These are phyloP conservation scores for Apiotrichum sp. DNA, from an alignment of 1,284 basidiomycete species.

Conservation along the genomic window DNA sequence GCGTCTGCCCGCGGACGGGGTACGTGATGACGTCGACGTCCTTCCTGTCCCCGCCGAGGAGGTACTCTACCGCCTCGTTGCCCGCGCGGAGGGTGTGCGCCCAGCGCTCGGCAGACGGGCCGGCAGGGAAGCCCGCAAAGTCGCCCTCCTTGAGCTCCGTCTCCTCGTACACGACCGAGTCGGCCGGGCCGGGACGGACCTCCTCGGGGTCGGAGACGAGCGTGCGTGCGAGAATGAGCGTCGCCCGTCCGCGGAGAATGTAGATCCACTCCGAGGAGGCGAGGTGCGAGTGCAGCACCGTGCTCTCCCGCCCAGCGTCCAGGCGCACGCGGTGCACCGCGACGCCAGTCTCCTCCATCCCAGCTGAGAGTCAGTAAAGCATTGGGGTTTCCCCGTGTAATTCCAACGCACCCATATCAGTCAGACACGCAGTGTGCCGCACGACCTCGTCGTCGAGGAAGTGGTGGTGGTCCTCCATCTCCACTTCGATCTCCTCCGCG, in stretches of 20 bases:
- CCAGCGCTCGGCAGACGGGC: conserved; percentile 10
- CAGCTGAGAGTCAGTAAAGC: conserved; percentile 3
- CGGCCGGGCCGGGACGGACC: conserved; percentile 7
- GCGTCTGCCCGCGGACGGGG: conserved; percentile 13
- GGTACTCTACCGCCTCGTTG: conserved; percentile 4
- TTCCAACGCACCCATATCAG: conserved; percentile 22
- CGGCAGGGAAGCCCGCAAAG: conserved; percentile 19
- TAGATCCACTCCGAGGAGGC: conserved; percentile 27
- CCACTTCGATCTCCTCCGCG: conserved; percentile 19
- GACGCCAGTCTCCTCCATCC: conserved; percentile 11
- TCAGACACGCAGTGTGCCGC: conserved; percentile 16
- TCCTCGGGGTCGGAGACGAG: conserved; percentile 5
- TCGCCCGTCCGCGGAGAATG: conserved; percentile 18
- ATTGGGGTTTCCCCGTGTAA: not conserved
- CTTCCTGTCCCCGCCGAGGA: conserved; percentile 15
- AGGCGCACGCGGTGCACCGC: conserved; percentile 26
- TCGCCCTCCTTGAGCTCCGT: conserved; percentile 8
- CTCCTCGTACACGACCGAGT: conserved; percentile 6
- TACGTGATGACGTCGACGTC: conserved; percentile 15
- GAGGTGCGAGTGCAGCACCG: conserved; percentile 27
- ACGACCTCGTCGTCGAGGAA: conserved; percentile 17
- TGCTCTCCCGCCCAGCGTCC: conserved; percentile 19
- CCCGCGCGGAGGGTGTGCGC: conserved; percentile 12
- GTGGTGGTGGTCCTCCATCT: conserved; percentile 18
- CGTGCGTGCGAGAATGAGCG: conserved; percentile 13